Evolutionary conservation across 768 basidiomycete genomes (phyloP).

Genomic region (Kwoniella mangroviensis): DNA sequence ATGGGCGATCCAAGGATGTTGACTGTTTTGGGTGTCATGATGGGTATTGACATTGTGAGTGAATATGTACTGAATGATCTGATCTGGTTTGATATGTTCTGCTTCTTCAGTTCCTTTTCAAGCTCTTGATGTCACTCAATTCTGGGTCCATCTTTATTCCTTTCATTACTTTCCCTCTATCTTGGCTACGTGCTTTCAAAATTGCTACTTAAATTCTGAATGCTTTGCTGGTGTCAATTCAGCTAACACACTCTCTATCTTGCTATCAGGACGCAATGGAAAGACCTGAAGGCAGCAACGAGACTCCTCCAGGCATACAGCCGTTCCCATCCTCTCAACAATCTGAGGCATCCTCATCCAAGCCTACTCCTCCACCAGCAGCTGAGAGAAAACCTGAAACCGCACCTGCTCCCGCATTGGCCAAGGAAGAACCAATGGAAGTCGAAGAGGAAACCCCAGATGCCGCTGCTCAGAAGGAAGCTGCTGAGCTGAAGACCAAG

Average conservation of each 20-base stretch:
- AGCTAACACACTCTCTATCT: background rate
- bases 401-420: constrained; percentile 39
- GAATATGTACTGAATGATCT: too few relatives aligned
- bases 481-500: constrained; percentile 76
- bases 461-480: constrained; percentile 73
- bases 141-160: too few relatives aligned
- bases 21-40: constrained; percentile 80
- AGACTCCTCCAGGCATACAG: constrained; percentile 67
- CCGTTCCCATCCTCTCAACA: constrained; percentile 10
- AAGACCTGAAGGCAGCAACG: constrained; percentile 81
- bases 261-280: constrained; percentile 68
- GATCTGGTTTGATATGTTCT: too few relatives aligned
- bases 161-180: too few relatives aligned
- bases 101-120: too few relatives aligned
- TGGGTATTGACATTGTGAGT: constrained; percentile 80
- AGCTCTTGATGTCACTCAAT: too few relatives aligned
- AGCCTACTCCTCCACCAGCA: constrained; percentile 55
- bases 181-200: too few relatives aligned
- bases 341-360: constrained; percentile 57
- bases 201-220: too few relatives aligned
- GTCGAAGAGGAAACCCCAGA: constrained; percentile 68
- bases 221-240: too few relatives aligned
- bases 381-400: constrained; percentile 55
- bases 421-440: constrained; percentile 58
- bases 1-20: constrained; percentile 86